Base-by-base conservation (phyloP, 2,329 filamentous ascomycete species). In the Cryphonectria carpinicola region DNA sequence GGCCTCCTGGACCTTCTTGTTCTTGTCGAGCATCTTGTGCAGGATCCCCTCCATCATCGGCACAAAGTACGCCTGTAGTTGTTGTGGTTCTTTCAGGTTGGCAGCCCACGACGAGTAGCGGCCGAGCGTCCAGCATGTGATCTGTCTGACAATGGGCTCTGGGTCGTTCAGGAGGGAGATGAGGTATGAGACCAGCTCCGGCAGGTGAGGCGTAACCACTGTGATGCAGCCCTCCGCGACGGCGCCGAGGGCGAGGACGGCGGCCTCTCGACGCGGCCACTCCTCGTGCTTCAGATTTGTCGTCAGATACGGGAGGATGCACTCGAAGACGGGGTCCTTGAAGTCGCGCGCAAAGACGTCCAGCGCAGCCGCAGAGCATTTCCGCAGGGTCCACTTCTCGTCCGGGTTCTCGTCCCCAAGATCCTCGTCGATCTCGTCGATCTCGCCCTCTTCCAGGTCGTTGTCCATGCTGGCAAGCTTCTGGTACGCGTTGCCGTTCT, bases 41-140 rank as follows among this genome's bases (percentile, higher is more conserved):
- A 99, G 84, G 65, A 99, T 95, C 7, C 95, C 96, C 74, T 97
- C 95, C 94, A 99, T 97, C 87, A 98, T 93, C 0, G 95, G 95
- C 77, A 96, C 92, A 77, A 99, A 99, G 81, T 89, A 98, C 70
- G 89, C 88, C 66, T 91, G 87, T 77, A 91, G 92, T 73, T 94
- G 88, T 25, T 84, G 82, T 22, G 86, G 86, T 65, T 92, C 89
- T 35, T 88, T 83, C 32, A 98, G 87, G 73, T 90, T 89, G 5
- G 94, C 92, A 13, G 95, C 95, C 96, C 96, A 99, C 61, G 90
- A 86, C 6, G 96, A 97, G 81, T 98, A 99, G 62, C 96, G 89
- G 25, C 95, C 95, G 32, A 99, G 87, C 7, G 96, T 97, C 96
- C 96, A 99, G 81, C 96, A 99, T 35, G 95, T 98, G 75, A 99